phyloP scores from a whole-genome alignment of 179 eudicot species.

The Vitellaria paradoxa region DNA sequence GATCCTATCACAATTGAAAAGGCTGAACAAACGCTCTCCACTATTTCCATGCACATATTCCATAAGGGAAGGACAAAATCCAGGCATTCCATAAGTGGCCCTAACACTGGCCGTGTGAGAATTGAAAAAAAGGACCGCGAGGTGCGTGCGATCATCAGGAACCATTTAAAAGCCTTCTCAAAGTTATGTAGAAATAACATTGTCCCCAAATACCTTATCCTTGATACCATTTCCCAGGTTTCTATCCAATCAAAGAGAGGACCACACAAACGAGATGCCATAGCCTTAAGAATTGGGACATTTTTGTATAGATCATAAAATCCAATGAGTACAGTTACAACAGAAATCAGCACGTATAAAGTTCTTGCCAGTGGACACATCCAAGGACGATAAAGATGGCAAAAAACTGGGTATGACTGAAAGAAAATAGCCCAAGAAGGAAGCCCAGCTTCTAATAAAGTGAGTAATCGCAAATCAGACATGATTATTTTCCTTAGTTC shows the following conservation, averaged over 20 bases:
- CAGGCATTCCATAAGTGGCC: constrained; percentile 56
- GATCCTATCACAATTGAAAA: constrained; percentile 49
- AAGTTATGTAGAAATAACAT: constrained; percentile 89
- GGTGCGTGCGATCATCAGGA: constrained; percentile 60
- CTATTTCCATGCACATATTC: constrained; percentile 39
- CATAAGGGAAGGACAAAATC: constrained; percentile 60
- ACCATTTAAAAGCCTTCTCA: constrained; percentile 87
- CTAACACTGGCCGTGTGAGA: constrained; percentile 72
- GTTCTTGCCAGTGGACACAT: constrained; percentile 97
- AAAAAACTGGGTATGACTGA: constrained; percentile 90
- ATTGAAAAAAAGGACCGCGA: constrained; percentile 62
- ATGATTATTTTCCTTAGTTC: constrained; percentile 64
- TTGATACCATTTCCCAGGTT: constrained; percentile 93
- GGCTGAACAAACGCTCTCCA: constrained; percentile 43
- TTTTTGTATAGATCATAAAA: constrained; percentile 96
- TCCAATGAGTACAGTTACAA: constrained; percentile 86
- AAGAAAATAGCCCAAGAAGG: constrained; percentile 98
- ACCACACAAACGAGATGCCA: constrained; percentile 88
- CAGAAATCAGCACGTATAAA: constrained; percentile 66
- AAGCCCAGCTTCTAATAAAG: constrained; percentile 91
- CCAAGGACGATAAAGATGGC: constrained; percentile 95
- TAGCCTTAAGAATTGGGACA: constrained; percentile 91
- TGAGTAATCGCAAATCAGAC: constrained; percentile 75
- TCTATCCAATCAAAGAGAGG: constrained; percentile 97
- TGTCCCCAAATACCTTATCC: constrained; percentile 90